phyloP scores from a whole-genome alignment of 495 filamentous ascomycete genomes.

The Xanthoparmelia taractica region DNA sequence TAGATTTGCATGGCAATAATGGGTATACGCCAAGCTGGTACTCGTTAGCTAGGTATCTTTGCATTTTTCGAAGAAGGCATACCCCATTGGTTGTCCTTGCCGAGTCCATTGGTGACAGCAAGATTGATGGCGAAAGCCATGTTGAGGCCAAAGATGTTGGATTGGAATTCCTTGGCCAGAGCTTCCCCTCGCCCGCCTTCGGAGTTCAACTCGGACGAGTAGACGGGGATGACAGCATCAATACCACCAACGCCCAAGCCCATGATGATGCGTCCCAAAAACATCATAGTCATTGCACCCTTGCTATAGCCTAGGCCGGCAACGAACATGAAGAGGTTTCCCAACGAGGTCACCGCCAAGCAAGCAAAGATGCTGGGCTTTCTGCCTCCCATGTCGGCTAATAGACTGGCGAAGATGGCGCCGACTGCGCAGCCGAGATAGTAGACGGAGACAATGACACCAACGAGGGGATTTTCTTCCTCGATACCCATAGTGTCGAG shows the following conservation, averaged over 20 bases:
- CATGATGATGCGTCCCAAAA: constrained; percentile 46
- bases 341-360: constrained; percentile 41
- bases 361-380: constrained; percentile 44
- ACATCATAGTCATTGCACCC: constrained; percentile 42
- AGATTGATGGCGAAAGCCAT: constrained; percentile 47
- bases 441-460: constrained; percentile 52
- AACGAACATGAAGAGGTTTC: constrained; percentile 50
- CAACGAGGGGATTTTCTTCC: constrained; percentile 41
- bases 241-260: constrained; percentile 52
- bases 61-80: not conserved
- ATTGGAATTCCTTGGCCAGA: constrained; percentile 50
- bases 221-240: constrained; percentile 50
- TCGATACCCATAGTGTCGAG: constrained; percentile 48
- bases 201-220: constrained; percentile 45
- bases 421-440: constrained; percentile 50
- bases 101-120: constrained; percentile 31
- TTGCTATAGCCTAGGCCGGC: constrained; percentile 38
- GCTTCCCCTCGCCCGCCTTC: constrained; percentile 45
- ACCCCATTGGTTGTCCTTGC: constrained; percentile 41
- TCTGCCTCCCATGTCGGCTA: constrained; percentile 43
- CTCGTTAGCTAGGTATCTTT: constrained; percentile 6
- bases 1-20: constrained; percentile 54
- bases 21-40: constrained; percentile 48
- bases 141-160: constrained; percentile 50
- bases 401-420: constrained; percentile 41